These are phyloP conservation scores for Sparassis latifolia DNA, from an alignment of 1,284 basidiomycete species.

Conservation along the genomic window DNA sequence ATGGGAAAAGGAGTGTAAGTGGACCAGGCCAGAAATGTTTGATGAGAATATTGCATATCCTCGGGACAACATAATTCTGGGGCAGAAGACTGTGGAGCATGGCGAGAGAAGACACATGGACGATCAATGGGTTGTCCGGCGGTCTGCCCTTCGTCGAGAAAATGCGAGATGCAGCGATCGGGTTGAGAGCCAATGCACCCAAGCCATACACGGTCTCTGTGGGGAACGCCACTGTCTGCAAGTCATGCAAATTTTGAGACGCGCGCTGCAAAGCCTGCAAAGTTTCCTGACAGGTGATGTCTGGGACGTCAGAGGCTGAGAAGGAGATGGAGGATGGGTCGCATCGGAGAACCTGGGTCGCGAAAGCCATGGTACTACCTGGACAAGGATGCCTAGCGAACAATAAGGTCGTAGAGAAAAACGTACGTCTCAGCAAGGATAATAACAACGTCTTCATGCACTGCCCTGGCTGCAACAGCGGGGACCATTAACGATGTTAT, in stretches of 20 bases:
- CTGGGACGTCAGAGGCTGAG: slow-evolving; percentile 13
- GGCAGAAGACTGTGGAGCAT: slow-evolving; percentile 82
- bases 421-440: too few species aligned
- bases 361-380: slow-evolving; percentile 1
- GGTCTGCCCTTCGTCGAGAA: slow-evolving; percentile 92
- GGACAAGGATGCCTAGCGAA: too few species aligned
- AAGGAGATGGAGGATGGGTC: slow-evolving; percentile 22
- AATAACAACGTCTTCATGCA: too few species aligned
- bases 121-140: slow-evolving; percentile 95
- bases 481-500: too few species aligned
- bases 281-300: slow-evolving; percentile 17
- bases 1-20: slow-evolving; percentile 88
- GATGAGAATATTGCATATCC: slow-evolving; percentile 69
- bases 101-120: slow-evolving; percentile 82
- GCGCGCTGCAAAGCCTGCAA: slow-evolving; percentile 20
- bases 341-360: slow-evolving; percentile 21
- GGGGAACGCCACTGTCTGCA: slow-evolving; percentile 73
- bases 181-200: slow-evolving; percentile 76
- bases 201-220: slow-evolving; percentile 99
- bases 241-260: slow-evolving; percentile 16
- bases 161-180: slow-evolving; percentile 66
- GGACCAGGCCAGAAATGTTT: slow-evolving; percentile 93
- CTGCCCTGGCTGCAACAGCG: too few species aligned
- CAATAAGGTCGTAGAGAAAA: too few species aligned
- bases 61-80: slow-evolving; percentile 48